Percentiles rank a stretch among this genome's conserved stretches.
phyloP scores from a whole-genome alignment of 1,139 yeast species.

The Yamadazyma kanchanaburiensis region DNA sequence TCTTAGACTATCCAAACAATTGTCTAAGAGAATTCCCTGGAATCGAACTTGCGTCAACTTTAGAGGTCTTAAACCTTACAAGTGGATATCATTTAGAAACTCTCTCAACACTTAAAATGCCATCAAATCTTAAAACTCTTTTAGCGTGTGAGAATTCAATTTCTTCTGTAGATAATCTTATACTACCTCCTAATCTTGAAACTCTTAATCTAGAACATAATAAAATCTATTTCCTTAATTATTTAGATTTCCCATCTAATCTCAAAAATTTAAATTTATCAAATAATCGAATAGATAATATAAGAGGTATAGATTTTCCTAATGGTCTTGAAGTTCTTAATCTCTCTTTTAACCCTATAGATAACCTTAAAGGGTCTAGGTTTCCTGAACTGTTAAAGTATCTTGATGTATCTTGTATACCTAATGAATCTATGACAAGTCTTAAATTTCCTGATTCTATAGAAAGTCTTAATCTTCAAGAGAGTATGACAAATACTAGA shows the following conservation, averaged over 20 bases:
- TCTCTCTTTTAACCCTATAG: slow-evolving; percentile 41
- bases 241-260: slow-evolving; percentile 36
- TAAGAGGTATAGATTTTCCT: slow-evolving; percentile 41
- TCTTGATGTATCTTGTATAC: slow-evolving; percentile 41
- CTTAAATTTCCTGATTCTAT: slow-evolving; percentile 44
- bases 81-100: slow-evolving; percentile 42
- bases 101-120: slow-evolving; percentile 41
- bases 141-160: slow-evolving; percentile 36
- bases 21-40: slow-evolving; percentile 40
- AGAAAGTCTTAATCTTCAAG: slow-evolving; percentile 36
- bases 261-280: slow-evolving; percentile 35
- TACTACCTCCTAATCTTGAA: slow-evolving; percentile 32
- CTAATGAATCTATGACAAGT: slow-evolving; percentile 49
- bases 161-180: slow-evolving; percentile 33
- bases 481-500: slow-evolving; percentile 46
- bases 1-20: slow-evolving; percentile 39
- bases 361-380: slow-evolving; percentile 38
- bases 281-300: slow-evolving; percentile 39
- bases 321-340: slow-evolving; percentile 26
- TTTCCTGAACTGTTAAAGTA: slow-evolving; percentile 37
- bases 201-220: slow-evolving; percentile 35
- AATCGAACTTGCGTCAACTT: slow-evolving; percentile 35
- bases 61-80: slow-evolving; percentile 39
- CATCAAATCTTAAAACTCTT: slow-evolving; percentile 27
- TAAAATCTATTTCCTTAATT: slow-evolving; percentile 38